Percentiles rank a stretch among this genome's conserved stretches.
phyloP scores from a whole-genome alignment of 108 stramenopile genomes.

The Cyclotella kingstonii region DNA sequence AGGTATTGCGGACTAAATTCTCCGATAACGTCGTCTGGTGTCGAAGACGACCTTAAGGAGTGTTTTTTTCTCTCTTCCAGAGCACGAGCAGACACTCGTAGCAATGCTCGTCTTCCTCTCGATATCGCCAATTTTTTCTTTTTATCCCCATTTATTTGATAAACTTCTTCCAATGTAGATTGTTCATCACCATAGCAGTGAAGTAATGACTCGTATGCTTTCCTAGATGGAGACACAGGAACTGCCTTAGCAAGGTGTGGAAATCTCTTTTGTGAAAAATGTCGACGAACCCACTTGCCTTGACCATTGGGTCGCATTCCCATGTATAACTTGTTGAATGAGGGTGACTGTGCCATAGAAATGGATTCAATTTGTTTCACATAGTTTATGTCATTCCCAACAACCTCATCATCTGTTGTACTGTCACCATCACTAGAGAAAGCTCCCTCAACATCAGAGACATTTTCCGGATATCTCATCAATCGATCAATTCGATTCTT shows the following conservation, averaged over 20 bases:
- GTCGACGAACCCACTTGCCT: constrained; percentile 25
- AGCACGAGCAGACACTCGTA: constrained; percentile 56
- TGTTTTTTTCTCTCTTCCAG: constrained; percentile 46
- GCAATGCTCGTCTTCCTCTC: constrained; percentile 58
- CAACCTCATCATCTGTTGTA: constrained; percentile 17
- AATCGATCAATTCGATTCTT: constrained; percentile 44
- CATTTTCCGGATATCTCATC: constrained; percentile 39
- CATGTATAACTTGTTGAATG: constrained; percentile 12
- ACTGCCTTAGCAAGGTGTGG: constrained; percentile 22
- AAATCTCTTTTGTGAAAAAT: constrained; percentile 31
- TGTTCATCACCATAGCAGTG: constrained; percentile 4
- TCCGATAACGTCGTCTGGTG: no score
- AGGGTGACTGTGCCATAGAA: neutral
- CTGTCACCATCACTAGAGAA: constrained; percentile 50
- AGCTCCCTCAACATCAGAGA: constrained; percentile 54
- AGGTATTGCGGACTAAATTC: no score
- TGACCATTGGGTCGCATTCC: constrained; percentile 23
- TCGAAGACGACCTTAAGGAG: neutral
- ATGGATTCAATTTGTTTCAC: neutral
- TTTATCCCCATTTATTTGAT: neutral
- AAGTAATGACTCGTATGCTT: neutral
- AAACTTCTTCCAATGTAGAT: neutral
- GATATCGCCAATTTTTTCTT: constrained; percentile 30
- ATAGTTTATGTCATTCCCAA: neutral
- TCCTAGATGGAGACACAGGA: neutral